phyloP scores from a whole-genome alignment of 2,329 filamentous ascomycete species.

The Trichothecium roseum region DNA sequence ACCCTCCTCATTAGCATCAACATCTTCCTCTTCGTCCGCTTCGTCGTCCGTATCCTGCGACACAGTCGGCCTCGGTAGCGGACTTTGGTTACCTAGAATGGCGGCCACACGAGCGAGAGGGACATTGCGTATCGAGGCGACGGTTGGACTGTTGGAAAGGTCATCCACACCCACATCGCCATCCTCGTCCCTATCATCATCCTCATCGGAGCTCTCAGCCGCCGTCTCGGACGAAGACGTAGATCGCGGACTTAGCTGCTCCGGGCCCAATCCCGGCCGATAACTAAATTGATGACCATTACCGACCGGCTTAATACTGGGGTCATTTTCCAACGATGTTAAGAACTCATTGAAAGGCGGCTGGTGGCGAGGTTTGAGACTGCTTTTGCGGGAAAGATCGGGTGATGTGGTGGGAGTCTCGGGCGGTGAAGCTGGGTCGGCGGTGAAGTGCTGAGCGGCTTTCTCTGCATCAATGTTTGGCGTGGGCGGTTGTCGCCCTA shows the following conservation, averaged over 20 bases:
- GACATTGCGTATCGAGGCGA: too few relatives aligned
- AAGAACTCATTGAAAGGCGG: constrained; percentile 20
- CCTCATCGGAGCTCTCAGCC: constrained; percentile 10
- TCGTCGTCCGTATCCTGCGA: constrained; percentile 9
- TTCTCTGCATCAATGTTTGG: constrained; percentile 23
- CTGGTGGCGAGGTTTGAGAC: constrained; percentile 19
- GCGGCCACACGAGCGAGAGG: too few relatives aligned
- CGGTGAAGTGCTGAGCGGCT: constrained; percentile 10
- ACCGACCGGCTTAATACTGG: constrained; percentile 31
- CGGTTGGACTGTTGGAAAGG: too few relatives aligned
- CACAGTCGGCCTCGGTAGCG: too few relatives aligned
- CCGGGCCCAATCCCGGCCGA: constrained; percentile 18
- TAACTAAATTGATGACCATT: constrained; percentile 33
- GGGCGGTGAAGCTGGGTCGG: constrained; percentile 35
- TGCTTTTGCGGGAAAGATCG: constrained; percentile 20
- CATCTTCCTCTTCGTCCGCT: constrained; percentile 3
- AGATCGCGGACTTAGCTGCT: constrained; percentile 26
- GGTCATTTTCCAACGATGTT: constrained; percentile 20
- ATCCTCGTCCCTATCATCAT: constrained; percentile 1
- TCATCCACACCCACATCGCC: background rate
- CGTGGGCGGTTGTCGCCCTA: constrained; percentile 27
- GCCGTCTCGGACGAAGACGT: constrained; percentile 18
- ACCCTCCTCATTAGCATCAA: background rate
- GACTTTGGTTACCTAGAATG: too few relatives aligned
- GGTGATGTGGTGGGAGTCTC: constrained; percentile 33